Conservation (phyloP, 1,284 basidiomycete species). For the Ceratobasidium sp. region DNA sequence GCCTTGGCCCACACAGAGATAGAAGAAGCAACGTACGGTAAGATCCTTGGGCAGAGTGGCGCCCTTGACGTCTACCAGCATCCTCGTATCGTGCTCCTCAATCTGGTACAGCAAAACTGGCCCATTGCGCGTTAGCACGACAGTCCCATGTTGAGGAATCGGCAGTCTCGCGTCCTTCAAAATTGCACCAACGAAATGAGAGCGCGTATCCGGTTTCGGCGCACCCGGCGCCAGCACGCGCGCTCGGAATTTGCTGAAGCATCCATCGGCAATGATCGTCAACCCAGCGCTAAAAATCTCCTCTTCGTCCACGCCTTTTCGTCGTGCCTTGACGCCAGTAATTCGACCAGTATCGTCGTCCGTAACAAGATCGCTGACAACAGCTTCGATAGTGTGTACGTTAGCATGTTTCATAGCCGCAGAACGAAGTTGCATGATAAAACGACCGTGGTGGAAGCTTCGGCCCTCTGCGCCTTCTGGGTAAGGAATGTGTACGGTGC, state of each 20-base stretch:
- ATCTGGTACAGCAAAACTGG: conserved; percentile 94
- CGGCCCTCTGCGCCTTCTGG: conserved; percentile 77
- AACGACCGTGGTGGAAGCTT: conserved; percentile 94
- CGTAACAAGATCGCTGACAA: conserved; percentile 76
- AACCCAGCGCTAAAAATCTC: conserved; percentile 75
- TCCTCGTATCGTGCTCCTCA: conserved; percentile 80
- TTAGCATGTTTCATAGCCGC: conserved; percentile 69
- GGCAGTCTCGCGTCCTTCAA: conserved; percentile 79
- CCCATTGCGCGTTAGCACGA: conserved; percentile 79
- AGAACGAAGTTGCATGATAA: conserved; percentile 83
- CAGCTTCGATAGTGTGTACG: conserved; percentile 84
- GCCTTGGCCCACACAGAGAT: not conserved
- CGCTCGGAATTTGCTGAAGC: conserved; percentile 80
- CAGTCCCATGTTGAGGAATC: conserved; percentile 85
- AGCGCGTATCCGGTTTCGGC: conserved; percentile 64
- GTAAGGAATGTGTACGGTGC: conserved; percentile 88
- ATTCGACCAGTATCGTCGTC: conserved; percentile 53
- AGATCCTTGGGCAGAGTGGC: conserved; percentile 84
- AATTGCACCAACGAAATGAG: conserved; percentile 84
- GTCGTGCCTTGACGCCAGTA: conserved; percentile 55
- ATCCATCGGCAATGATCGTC: conserved; percentile 93
- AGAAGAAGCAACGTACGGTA: conserved; percentile 62
- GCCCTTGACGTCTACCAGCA: conserved; percentile 90
- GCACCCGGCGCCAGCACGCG: too few relatives aligned
- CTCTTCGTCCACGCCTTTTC: conserved; percentile 49